phyloP scores from a whole-genome alignment of 2,329 filamentous ascomycete genomes.

The Trichophyton rubrum region DNA sequence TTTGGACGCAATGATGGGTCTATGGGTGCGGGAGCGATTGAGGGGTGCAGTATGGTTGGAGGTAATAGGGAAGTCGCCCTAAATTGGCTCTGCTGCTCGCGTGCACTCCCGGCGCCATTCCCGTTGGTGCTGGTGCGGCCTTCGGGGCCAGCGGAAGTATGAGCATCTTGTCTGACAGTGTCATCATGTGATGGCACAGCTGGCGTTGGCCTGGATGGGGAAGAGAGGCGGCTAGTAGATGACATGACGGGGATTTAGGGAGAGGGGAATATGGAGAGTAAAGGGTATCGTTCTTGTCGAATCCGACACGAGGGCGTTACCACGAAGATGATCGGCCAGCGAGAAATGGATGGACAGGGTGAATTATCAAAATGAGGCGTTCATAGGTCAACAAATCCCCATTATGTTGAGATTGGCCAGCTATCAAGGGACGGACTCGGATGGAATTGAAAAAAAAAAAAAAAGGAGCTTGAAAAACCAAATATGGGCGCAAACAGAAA shows the following conservation, averaged over 20 bases:
- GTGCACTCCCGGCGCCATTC: background rate
- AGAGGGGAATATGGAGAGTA: background rate
- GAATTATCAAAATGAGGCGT: slow-evolving; percentile 1
- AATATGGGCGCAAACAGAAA: background rate
- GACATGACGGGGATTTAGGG: background rate
- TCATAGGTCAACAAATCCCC: slow-evolving; percentile 3
- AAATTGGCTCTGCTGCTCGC: slow-evolving; percentile 2
- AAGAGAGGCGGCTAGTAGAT: background rate
- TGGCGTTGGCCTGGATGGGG: slow-evolving; percentile 6
- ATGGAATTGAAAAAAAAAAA: background rate
- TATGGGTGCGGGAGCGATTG: slow-evolving; percentile 4
- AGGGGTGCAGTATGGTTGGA: slow-evolving; percentile 7
- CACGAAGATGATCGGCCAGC: background rate
- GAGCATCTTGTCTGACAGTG: slow-evolving; percentile 1
- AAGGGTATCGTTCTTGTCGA: background rate
- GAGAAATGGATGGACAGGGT: background rate
- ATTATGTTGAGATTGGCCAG: slow-evolving; percentile 3
- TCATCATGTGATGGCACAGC: background rate
- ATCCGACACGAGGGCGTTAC: background rate
- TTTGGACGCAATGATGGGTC: slow-evolving; percentile 7
- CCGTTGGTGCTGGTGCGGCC: slow-evolving; percentile 2
- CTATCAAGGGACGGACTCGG: background rate
- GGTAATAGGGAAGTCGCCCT: slow-evolving; percentile 1
- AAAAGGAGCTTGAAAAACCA: background rate
- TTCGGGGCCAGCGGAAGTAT: slow-evolving; percentile 7